Percentiles rank a stretch among this genome's conserved stretches.
These are phyloP conservation scores for Hyaloperonospora arabidopsidis DNA, from an alignment of 352 stramenopile genomes.

Conservation along the genomic window DNA sequence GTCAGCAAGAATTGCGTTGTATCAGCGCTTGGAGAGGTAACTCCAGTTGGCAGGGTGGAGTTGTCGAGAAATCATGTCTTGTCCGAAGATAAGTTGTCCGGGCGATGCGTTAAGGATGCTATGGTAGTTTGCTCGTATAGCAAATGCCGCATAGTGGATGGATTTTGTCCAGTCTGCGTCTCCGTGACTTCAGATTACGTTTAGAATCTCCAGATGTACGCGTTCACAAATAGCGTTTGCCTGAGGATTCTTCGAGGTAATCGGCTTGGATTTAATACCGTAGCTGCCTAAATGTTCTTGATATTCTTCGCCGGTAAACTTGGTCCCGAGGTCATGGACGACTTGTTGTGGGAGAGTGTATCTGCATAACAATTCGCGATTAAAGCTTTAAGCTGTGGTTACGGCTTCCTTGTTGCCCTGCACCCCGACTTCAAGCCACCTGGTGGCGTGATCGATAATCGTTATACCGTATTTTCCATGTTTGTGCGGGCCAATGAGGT, in stretches of 20 bases:
- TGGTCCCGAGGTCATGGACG: not conserved
- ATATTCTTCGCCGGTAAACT: not conserved
- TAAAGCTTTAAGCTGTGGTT: not conserved
- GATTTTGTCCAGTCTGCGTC: not conserved
- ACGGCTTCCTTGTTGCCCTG: not conserved
- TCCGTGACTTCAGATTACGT: not conserved
- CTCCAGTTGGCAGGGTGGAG: not conserved
- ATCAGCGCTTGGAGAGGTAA: conserved; percentile 1
- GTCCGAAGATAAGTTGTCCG: not conserved
- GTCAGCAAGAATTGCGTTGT: conserved; percentile 1
- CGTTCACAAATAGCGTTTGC: not conserved
- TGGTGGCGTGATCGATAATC: too few relatives aligned
- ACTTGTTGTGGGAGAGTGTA: not conserved
- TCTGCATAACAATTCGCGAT: not conserved
- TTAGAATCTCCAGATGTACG: not conserved
- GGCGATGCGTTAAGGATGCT: not conserved
- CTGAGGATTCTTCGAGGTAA: not conserved
- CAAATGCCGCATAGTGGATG: not conserved
- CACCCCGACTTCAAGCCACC: too few relatives aligned
- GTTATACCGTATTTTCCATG: too few relatives aligned
- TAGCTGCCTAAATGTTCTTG: not conserved
- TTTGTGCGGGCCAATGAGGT: too few relatives aligned
- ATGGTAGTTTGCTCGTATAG: not conserved
- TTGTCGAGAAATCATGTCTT: not conserved
- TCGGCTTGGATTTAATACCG: not conserved